phyloP scores from a whole-genome alignment of 805 yeast genomes.

The Crinitomyces ghanaensis region DNA sequence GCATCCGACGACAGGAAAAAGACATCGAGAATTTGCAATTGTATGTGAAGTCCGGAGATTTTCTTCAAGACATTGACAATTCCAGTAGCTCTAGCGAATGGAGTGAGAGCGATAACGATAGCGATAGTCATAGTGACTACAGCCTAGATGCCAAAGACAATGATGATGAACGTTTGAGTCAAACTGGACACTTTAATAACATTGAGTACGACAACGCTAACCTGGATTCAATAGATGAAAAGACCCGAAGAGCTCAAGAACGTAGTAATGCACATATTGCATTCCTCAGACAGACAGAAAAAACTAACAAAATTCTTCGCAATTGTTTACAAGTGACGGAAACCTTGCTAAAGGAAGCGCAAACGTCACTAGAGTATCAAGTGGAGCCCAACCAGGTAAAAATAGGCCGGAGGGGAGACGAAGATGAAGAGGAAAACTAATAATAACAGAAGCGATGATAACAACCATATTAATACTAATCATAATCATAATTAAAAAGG shows the following conservation, averaged over 20 bases:
- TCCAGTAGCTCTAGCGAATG: neutral
- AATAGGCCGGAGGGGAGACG: constrained; percentile 7
- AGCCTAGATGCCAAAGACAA: neutral
- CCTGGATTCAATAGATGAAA: neutral
- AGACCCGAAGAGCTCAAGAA: constrained; percentile 1
- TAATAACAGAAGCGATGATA: constrained; percentile 3
- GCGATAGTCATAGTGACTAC: constrained; percentile 1
- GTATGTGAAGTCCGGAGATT: neutral
- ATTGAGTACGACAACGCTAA: neutral
- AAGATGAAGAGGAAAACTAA: constrained; percentile 2
- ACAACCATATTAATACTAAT: neutral
- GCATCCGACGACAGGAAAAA: constrained; percentile 15
- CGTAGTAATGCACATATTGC: constrained; percentile 11
- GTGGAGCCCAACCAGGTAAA: constrained; percentile 9
- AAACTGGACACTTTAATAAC: neutral
- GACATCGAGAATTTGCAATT: constrained; percentile 13
- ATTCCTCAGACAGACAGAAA: constrained; percentile 8
- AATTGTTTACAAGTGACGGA: constrained; percentile 12
- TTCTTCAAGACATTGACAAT: neutral
- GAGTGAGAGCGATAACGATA: neutral
- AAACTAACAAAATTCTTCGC: constrained; percentile 8
- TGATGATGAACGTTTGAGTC: neutral
- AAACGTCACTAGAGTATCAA: constrained; percentile 5
- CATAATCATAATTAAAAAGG: neutral
- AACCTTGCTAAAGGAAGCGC: constrained; percentile 11